Conservation (phyloP, 2,329 filamentous ascomycete species). For the Claviceps sp. region DNA sequence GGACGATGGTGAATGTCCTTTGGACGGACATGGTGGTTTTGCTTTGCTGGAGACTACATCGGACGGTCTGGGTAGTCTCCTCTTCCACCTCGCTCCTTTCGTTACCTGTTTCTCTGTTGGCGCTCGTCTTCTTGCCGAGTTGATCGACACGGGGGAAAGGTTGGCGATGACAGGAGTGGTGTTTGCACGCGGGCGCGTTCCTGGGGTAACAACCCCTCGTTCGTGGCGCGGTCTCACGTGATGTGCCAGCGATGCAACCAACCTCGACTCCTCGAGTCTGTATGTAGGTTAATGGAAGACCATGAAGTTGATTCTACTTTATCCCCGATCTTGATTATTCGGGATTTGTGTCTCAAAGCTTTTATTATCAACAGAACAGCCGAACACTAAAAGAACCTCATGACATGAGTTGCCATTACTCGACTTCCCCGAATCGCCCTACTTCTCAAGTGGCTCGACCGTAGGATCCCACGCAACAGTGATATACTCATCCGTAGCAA, state of each 20-base stretch:
- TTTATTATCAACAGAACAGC: too few relatives aligned
- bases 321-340: too few relatives aligned
- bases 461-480: constrained; percentile 45
- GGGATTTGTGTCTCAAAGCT: too few relatives aligned
- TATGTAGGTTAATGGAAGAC: neutral
- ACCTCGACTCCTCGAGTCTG: too few relatives aligned
- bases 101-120: neutral
- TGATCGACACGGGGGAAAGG: neutral
- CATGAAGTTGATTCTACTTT: too few relatives aligned
- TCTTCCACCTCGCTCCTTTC: neutral
- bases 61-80: neutral
- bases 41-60: constrained; percentile 3
- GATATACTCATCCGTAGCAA: constrained; percentile 39
- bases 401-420: neutral
- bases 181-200: neutral
- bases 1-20: constrained; percentile 32
- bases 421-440: constrained; percentile 1
- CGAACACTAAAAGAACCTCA: neutral
- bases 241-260: neutral
- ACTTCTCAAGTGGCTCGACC: constrained; percentile 29
- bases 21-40: constrained; percentile 23
- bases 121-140: neutral
- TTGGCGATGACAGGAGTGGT: neutral
- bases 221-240: neutral
- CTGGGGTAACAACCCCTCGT: neutral